A percentile compares a stretch with the other conserved stretches of the same genome.
Conservation (phyloP, 2,329 filamentous ascomycete species). For the Coniochaeta sp. region DNA sequence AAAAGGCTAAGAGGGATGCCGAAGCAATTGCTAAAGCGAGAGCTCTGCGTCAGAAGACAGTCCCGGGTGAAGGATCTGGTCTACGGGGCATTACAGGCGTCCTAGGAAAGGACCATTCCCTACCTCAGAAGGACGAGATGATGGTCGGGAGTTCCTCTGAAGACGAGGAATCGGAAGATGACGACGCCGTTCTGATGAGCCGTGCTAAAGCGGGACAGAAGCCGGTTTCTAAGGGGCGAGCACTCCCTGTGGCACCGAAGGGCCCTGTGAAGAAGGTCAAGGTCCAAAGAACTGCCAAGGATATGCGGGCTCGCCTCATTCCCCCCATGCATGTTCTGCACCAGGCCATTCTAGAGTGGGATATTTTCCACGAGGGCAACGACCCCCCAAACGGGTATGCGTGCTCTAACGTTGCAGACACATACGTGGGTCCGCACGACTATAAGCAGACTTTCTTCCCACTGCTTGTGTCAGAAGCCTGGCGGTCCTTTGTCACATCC, state of each 20-base stretch:
- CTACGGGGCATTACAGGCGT: constrained; percentile 62
- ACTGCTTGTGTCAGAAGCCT: constrained; percentile 84
- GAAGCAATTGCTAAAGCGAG: constrained; percentile 65
- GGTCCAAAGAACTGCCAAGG: constrained; percentile 74
- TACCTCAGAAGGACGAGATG: constrained; percentile 65
- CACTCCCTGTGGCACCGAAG: constrained; percentile 43
- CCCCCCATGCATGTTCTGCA: constrained; percentile 84
- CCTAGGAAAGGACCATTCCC: constrained; percentile 70
- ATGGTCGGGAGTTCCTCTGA: constrained; percentile 83
- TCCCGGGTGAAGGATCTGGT: constrained; percentile 73
- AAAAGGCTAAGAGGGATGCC: constrained; percentile 64
- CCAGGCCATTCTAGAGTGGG: constrained; percentile 82
- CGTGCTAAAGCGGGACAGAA: constrained; percentile 40
- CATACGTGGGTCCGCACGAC: constrained; percentile 66
- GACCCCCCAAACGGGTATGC: constrained; percentile 71
- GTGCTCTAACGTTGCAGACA: constrained; percentile 70
- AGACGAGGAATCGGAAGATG: constrained; percentile 56
- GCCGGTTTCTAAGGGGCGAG: constrained; percentile 37
- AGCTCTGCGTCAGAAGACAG: constrained; percentile 44
- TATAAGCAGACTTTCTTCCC: constrained; percentile 91
- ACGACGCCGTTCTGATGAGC: constrained; percentile 51
- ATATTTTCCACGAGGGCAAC: constrained; percentile 85
- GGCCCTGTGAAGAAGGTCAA: constrained; percentile 79
- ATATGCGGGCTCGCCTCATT: constrained; percentile 87
- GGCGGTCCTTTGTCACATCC: constrained; percentile 85